Percentiles rank a stretch among this genome's conserved stretches.
Conservation (phyloP, 2,329 filamentous ascomycete genomes). For the Ceratocystis ficicola region DNA sequence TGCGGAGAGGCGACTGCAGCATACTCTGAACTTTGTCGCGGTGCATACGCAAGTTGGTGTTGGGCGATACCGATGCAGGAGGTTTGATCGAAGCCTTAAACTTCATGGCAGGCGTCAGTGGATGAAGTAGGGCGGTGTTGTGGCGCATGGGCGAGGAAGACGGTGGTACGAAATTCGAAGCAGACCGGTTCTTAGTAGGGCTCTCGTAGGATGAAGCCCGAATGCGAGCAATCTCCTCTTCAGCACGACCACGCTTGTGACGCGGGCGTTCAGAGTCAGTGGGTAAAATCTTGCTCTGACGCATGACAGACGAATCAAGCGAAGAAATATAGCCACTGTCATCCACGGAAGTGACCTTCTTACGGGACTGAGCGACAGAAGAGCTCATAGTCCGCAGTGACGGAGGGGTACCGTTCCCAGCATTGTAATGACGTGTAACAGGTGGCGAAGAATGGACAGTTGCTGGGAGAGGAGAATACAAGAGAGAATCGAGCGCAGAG, state of each 20-base stretch:
- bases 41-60: constrained; percentile 81
- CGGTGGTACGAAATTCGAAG: constrained; percentile 38
- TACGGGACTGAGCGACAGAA: constrained; percentile 55
- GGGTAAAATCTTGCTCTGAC: constrained; percentile 55
- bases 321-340: constrained; percentile 98
- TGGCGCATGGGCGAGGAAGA: constrained; percentile 59
- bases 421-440: constrained; percentile 47
- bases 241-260: constrained; percentile 79
- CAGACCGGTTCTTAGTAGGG: constrained; percentile 57
- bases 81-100: constrained; percentile 50
- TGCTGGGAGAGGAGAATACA: constrained; percentile 57
- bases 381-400: constrained; percentile 48
- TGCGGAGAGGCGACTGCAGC: constrained; percentile 60
- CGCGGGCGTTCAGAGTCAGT: constrained; percentile 70
- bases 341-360: constrained; percentile 64
- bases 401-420: constrained; percentile 63
- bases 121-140: constrained; percentile 50
- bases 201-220: constrained; percentile 89
- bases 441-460: constrained; percentile 87
- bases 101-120: constrained; percentile 73
- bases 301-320: constrained; percentile 75
- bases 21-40: constrained; percentile 70
- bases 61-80: constrained; percentile 74
- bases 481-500: constrained; percentile 36
- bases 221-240: constrained; percentile 89